Evolutionary conservation across 306 rosid genomes (phyloP).

Genomic region (Bauhinia variegata): DNA sequence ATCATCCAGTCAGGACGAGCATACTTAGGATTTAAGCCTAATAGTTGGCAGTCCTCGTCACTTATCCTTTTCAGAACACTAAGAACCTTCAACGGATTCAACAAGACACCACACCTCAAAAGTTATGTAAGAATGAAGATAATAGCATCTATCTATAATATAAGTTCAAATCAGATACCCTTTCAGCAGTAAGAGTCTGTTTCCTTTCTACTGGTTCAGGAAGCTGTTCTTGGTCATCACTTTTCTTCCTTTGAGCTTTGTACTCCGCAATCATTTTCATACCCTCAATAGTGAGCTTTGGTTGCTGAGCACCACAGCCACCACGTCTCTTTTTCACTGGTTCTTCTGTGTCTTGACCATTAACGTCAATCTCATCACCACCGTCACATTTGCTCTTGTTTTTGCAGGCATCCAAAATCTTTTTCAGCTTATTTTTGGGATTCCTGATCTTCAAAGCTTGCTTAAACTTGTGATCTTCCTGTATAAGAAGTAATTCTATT

Average conservation of each 20-base stretch:
- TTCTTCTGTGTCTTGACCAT: slow-evolving; percentile 69
- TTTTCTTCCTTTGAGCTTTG: slow-evolving; percentile 90
- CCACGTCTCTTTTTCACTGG: slow-evolving; percentile 86
- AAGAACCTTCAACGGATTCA: slow-evolving; percentile 69
- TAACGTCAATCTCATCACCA: slow-evolving; percentile 88
- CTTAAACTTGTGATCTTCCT: slow-evolving; percentile 92
- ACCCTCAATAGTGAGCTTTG: slow-evolving; percentile 87
- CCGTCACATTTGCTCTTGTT: slow-evolving; percentile 94
- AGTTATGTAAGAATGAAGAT: slow-evolving; percentile 12
- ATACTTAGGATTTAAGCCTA: slow-evolving; percentile 89
- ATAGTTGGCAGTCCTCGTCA: slow-evolving; percentile 84
- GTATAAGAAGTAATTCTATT: slow-evolving; percentile 36
- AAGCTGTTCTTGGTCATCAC: slow-evolving; percentile 92
- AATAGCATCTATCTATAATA: slow-evolving; percentile 21
- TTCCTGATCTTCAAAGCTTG: slow-evolving; percentile 82
- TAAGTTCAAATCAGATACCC: slow-evolving; percentile 54
- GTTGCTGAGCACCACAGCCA: slow-evolving; percentile 99
- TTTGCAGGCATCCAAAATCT: slow-evolving; percentile 90
- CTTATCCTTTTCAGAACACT: slow-evolving; percentile 88
- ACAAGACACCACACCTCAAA: slow-evolving; percentile 28
- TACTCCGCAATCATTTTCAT: slow-evolving; percentile 92
- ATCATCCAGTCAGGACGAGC: slow-evolving; percentile 99
- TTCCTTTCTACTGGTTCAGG: slow-evolving; percentile 99
- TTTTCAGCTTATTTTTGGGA: slow-evolving; percentile 79
- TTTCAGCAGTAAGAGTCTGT: slow-evolving; percentile 89